Percentiles rank a stretch among this genome's conserved stretches.
phyloP scores from a whole-genome alignment of 495 filamentous ascomycete genomes.

The Aspergillus conjunctus region DNA sequence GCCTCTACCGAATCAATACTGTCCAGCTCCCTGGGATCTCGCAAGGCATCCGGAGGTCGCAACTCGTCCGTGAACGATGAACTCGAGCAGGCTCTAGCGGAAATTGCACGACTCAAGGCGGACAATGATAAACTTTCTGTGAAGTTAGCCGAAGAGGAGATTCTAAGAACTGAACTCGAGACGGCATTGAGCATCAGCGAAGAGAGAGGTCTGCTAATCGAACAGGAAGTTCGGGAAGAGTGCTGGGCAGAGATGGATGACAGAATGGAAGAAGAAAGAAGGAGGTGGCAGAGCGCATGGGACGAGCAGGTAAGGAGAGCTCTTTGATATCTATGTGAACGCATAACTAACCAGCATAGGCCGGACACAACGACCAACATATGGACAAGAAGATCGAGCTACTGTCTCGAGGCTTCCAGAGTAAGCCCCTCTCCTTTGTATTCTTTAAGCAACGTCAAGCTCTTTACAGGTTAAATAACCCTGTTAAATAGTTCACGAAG shows the following conservation, averaged over 20 bases:
- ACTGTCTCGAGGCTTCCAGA: conserved; percentile 67
- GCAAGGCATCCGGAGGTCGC: conserved; percentile 45
- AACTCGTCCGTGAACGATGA: conserved; percentile 63
- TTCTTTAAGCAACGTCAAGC: not conserved
- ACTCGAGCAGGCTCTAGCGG: conserved; percentile 71
- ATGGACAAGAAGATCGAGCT: conserved; percentile 90
- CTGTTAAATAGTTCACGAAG: conserved; percentile 48
- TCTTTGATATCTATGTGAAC: no score
- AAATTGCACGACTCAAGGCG: conserved; percentile 72
- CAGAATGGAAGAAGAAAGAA: conserved; percentile 69
- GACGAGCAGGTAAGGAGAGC: conserved; percentile 64
- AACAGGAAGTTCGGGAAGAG: conserved; percentile 88
- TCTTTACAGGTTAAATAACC: conserved; percentile 17
- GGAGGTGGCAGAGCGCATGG: conserved; percentile 73
- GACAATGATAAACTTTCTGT: conserved; percentile 68
- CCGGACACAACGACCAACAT: conserved; percentile 71
- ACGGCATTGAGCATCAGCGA: conserved; percentile 61
- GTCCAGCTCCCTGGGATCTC: conserved; percentile 43
- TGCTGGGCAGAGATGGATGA: conserved; percentile 84
- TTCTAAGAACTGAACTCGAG: conserved; percentile 54
- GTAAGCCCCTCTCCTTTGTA: conserved; percentile 31
- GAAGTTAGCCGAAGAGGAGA: conserved; percentile 63
- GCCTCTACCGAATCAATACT: conserved; percentile 70
- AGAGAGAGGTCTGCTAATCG: conserved; percentile 69
- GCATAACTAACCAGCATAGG: conserved; percentile 34